phyloP scores from a whole-genome alignment of 169 alveolate species.

The Cryptosporidium sp. region DNA sequence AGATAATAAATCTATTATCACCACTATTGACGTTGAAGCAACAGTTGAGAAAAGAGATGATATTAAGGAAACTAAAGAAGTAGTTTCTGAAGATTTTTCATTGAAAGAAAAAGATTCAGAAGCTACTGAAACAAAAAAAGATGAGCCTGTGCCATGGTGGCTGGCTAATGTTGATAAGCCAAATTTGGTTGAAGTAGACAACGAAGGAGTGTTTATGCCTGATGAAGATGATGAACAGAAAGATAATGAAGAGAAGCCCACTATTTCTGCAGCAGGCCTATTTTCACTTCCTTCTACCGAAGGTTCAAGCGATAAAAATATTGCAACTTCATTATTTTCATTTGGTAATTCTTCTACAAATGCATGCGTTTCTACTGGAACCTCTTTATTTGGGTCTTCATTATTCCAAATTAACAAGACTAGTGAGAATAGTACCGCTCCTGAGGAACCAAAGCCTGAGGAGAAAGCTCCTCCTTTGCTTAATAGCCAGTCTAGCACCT shows the following conservation, averaged over 20 bases:
- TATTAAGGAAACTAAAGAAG: constrained; percentile 32
- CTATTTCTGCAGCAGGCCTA: background rate
- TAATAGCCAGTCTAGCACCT: background rate
- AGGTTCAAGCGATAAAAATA: background rate
- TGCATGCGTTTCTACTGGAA: background rate
- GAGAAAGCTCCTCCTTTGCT: background rate
- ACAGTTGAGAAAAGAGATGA: constrained; percentile 44
- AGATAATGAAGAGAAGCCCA: constrained; percentile 11
- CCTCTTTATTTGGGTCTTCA: constrained; percentile 5
- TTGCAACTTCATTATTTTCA: constrained; percentile 1
- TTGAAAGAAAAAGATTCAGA: constrained; percentile 9
- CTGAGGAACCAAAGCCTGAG: background rate
- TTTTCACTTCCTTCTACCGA: constrained; percentile 12
- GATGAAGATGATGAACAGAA: constrained; percentile 35
- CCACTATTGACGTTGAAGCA: background rate
- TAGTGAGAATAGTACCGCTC: background rate
- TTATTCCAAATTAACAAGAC: background rate
- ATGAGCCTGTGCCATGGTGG: constrained; percentile 73
- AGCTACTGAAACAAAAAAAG: background rate
- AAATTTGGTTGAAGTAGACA: constrained; percentile 54
- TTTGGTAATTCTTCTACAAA: background rate
- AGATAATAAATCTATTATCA: background rate
- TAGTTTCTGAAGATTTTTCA: background rate
- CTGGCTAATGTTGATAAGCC: constrained; percentile 63
- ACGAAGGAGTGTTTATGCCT: constrained; percentile 49